These are phyloP conservation scores for Backusella macrospora DNA, from an alignment of 192 early-diverging fungal genomes.

Conservation along the genomic window DNA sequence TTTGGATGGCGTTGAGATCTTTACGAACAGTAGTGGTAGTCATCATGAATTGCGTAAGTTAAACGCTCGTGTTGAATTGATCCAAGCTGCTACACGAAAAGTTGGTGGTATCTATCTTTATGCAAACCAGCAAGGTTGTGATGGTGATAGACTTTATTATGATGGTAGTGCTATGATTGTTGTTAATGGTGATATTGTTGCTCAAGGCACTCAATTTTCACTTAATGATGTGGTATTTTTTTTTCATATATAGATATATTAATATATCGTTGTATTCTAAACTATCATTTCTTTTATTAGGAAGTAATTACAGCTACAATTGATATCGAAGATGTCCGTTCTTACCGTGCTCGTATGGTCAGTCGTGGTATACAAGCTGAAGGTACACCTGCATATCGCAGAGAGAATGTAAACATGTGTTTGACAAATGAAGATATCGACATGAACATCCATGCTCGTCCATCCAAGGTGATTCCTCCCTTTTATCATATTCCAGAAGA, in stretches of 20 bases:
- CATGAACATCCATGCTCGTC: conserved; percentile 45
- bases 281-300: conserved; percentile 33
- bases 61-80: conserved; percentile 81
- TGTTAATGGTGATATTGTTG: conserved; percentile 87
- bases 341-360: conserved; percentile 67
- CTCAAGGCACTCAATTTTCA: conserved; percentile 91
- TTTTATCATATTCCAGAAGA: conserved; percentile 80
- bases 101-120: conserved; percentile 96
- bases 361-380: conserved; percentile 87
- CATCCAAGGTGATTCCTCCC: conserved; percentile 47
- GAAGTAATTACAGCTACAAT: conserved; percentile 92
- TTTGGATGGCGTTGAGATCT: conserved; percentile 95
- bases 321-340: conserved; percentile 87
- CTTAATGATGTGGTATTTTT: conserved; percentile 79
- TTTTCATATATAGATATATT: neutral
- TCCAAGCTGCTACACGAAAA: conserved; percentile 87
- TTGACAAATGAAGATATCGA: conserved; percentile 52
- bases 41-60: conserved; percentile 98
- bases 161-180: conserved; percentile 92
- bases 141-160: conserved; percentile 97
- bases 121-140: conserved; percentile 96
- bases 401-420: conserved; percentile 62
- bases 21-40: conserved; percentile 93
- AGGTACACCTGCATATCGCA: conserved; percentile 58
- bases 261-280: neutral